Percentiles rank a stretch among this genome's conserved stretches.
Evolutionary conservation across 1,284 basidiomycete genomes (phyloP).

Genomic region (Fomitopsis pinicola): DNA sequence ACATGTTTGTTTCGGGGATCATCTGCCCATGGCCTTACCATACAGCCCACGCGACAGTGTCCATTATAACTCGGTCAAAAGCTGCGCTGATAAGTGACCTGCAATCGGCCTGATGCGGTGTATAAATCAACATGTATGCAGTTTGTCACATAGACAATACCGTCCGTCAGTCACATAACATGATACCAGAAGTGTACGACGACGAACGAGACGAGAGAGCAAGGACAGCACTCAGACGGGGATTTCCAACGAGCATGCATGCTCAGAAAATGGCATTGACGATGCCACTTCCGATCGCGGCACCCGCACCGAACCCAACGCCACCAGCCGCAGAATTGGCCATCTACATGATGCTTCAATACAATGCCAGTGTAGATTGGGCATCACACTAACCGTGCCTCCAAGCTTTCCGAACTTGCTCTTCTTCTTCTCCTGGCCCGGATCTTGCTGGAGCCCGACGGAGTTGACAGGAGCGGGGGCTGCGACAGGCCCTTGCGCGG

Average conservation of each 20-base stretch:
- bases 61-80: too few relatives aligned
- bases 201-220: not conserved
- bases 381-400: slow-evolving; percentile 40
- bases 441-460: slow-evolving; percentile 29
- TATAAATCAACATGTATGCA: not conserved
- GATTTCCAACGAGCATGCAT: not conserved
- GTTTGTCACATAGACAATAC: not conserved
- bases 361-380: slow-evolving; percentile 8
- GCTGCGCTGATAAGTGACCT: not conserved
- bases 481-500: slow-evolving; percentile 21
- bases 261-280: slow-evolving; percentile 37
- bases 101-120: not conserved
- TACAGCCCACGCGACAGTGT: too few relatives aligned
- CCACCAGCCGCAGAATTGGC: slow-evolving; percentile 67
- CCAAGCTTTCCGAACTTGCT: slow-evolving; percentile 56
- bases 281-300: slow-evolving; percentile 37
- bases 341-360: slow-evolving; percentile 35
- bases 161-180: not conserved
- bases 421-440: slow-evolving; percentile 47
- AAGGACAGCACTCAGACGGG: not conserved
- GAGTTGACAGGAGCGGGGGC: slow-evolving; percentile 19
- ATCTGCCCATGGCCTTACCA: too few relatives aligned
- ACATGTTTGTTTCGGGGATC: too few relatives aligned
- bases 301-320: slow-evolving; percentile 62
- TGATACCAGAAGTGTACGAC: not conserved